Evolutionary conservation across 257 asterid genomes (phyloP), one percentile per base, ranked within the genome.

Genomic region (Primulina tabacum): DNA sequence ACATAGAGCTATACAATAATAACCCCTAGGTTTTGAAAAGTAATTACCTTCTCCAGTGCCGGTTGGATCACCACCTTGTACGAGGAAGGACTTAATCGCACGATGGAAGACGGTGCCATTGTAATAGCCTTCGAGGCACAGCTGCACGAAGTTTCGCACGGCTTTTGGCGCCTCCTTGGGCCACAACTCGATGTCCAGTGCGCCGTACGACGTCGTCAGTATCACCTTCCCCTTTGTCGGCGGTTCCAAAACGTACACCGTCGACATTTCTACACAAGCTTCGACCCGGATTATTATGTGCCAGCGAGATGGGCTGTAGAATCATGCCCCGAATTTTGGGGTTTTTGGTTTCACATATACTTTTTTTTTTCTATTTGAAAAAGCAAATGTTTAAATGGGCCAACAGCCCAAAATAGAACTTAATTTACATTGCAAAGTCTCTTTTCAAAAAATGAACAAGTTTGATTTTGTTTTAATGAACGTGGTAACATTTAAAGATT

Each of bases 131-230:
- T 93, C 98, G 38, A 93, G 89, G 84, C 97, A 93, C 8, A 93
- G 95, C 88, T 93, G 98, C 72, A 87, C 92, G 80, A 93, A 90
- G 85, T 93, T 93, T 72, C 97, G 88, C 26, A 82, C 96, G 73
- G 98, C 98, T 74, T 93, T 93, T 0, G 98, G 98, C 26, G 97
- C 97, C 76, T 93, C 97, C 74, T 90, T 93, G 5, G 98, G 98
- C 98, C 97, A 93, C 3, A 93, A 91, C 82, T 93, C 98, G 68
- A 93, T 87, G 84, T 93, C 98, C 59, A 93, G 38, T 7, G 98
- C 90, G 24, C 98, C 98, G 65, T 82, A 85, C 65, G 92, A 86
- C 70, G 98, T 93, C 73, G 87, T 86, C 53, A 93, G 5, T 29
- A 90, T 73, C 69, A 93, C 94, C 76, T 93, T 93, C 71, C 98